These are phyloP conservation scores for Phialophora expanda DNA, from an alignment of 2,329 filamentous ascomycete genomes.

Conservation along the genomic window DNA sequence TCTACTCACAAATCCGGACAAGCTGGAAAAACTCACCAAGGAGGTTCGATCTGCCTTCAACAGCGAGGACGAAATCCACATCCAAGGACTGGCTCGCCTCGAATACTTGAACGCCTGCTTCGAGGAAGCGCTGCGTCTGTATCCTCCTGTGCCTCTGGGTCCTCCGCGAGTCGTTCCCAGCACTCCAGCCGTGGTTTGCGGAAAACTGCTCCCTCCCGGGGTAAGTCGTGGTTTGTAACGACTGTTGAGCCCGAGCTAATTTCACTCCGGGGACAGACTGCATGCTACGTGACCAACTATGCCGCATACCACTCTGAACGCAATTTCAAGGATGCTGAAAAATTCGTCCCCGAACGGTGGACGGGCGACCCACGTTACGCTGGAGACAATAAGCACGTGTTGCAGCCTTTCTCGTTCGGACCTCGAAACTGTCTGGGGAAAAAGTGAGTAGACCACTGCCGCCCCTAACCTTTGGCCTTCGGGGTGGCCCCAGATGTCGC, in stretches of 20 bases:
- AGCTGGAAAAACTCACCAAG: constrained; percentile 33
- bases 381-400: constrained; percentile 38
- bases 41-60: constrained; percentile 42
- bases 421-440: constrained; percentile 44
- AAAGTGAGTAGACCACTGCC: constrained; percentile 12
- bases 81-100: constrained; percentile 42
- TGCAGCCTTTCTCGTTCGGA: constrained; percentile 47
- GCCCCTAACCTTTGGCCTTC: too few species aligned
- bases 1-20: constrained; percentile 38
- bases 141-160: constrained; percentile 48
- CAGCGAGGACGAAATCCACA: constrained; percentile 43
- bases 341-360: constrained; percentile 31
- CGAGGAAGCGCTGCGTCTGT: constrained; percentile 55
- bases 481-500: too few species aligned
- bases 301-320: constrained; percentile 35
- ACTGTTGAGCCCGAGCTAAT: too few species aligned
- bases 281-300: constrained; percentile 39
- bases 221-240: too few species aligned
- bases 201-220: constrained; percentile 43
- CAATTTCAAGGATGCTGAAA: constrained; percentile 39
- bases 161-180: constrained; percentile 29
- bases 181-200: constrained; percentile 9
- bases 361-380: constrained; percentile 33
- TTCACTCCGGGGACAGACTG: constrained; percentile 24
- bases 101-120: constrained; percentile 54